Evolutionary conservation across 2,329 filamentous ascomycete genomes (phyloP), one percentile per base, ranked within the genome.

Genomic region (Beauveria rudraprayagi): DNA sequence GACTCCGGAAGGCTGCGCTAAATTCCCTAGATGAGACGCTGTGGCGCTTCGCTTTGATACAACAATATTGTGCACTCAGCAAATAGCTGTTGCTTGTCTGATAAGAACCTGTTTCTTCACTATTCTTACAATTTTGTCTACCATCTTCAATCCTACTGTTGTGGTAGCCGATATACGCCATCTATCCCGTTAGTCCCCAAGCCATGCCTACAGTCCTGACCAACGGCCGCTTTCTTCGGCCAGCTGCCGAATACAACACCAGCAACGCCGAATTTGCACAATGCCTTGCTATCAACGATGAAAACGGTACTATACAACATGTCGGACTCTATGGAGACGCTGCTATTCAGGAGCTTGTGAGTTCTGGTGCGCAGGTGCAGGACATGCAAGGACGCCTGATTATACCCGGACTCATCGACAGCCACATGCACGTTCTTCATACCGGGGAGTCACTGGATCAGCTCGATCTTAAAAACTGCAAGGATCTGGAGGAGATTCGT

Each of bases 341-440:
- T 3, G 48, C 40, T 22, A 56, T 57, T 19, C 52, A 41, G 30
- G 40, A 60, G 26, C 56, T 52, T 30, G 47, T 34, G 28, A 40
- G 28, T 9, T 54, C 56, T 3, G 61, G 61, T 7, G 61, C 63
- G 11, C 11, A 51, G 40, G 24, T 60, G n/a, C 40, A 58, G 3
- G 61, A 62, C 56, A 61, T 64, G 63, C 28, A 55, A 14, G 53
- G 47, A 10, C 56, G 61, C 8, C 26, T 63, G 6, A 26, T 67
- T 4, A 65, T 78, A 1, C 75, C 76, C 2, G 72, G 75, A 1
- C 77, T 78, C 65, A 74, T 78, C 24, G 76, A 78, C 63, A 74
- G 73, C 2, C 76, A 78, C 57, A 76, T 76, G 70, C 77, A 79
- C 64, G 70, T 79, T 16, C 66, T 78, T 1, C 66, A 76, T 14